Base-by-base conservation (phyloP, 192 early-diverging fungal genomes). In the Ramicandelaber brevisporus region DNA sequence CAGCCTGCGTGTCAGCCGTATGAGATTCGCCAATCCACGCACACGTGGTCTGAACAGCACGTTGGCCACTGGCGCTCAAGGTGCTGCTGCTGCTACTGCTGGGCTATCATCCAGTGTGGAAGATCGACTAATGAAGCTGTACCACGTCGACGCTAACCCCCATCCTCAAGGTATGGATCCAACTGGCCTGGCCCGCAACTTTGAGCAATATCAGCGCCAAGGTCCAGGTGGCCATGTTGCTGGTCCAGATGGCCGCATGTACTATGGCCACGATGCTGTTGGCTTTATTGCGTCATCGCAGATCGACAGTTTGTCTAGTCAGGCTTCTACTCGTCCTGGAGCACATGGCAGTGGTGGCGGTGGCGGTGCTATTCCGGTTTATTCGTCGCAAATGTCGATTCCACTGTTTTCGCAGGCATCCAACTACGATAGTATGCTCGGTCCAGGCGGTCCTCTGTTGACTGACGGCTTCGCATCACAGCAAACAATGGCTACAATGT, bases 1-100 rank as follows among this genome's bases (percentile, higher is more conserved):
- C 45, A 84, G 83, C 33, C 54, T 98, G 13, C 83, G 87, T 33
- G 57, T 63, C 23, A 79, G 74, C 33, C 74, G 77, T 48, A 84
- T 87, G n/a, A 78, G 80, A 33, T 83, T 98, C 30, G 70, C 63
- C 51, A 53, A 63, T 20, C 77, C 73, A 10, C 64, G 67, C 35
- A 46, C n/a, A n/a, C n/a, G n/a, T n/a, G n/a, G n/a, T n/a, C n/a
- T n/a, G n/a, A n/a, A n/a, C n/a, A n/a, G n/a, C n/a, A n/a, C n/a
- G n/a, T n/a, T n/a, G n/a, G n/a, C n/a, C n/a, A n/a, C n/a, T n/a
- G n/a, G n/a, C 31, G 27, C 48, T 48, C 13, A 50, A 34, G 13
- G 48, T 42, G 14, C 49, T 46, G 29, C 53, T 46, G 24, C n/a
- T 40, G 12, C 39, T 50, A 5, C 30, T 30, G 17, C 30, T 29